phyloP scores from a whole-genome alignment of 257 asterid genomes.

The Schizonepeta tenuifolia region DNA sequence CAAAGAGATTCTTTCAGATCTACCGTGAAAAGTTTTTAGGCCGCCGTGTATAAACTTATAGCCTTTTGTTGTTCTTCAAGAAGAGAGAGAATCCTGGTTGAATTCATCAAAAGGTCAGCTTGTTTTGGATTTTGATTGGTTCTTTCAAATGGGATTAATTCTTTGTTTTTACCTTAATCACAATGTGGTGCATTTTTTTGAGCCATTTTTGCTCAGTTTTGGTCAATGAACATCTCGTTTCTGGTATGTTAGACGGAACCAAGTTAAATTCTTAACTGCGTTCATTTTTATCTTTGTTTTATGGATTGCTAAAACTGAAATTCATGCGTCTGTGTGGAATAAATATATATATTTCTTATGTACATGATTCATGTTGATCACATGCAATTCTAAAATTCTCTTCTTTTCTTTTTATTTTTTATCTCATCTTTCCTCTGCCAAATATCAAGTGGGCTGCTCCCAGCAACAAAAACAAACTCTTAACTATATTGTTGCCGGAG shows the following conservation, averaged over 20 bases:
- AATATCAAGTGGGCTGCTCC: no score
- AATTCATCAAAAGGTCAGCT: slow-evolving; percentile 39
- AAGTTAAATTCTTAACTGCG: no score
- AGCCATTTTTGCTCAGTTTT: slow-evolving; percentile 3
- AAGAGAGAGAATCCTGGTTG: slow-evolving; percentile 9
- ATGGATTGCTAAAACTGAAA: no score
- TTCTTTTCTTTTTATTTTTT: no score
- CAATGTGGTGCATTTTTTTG: slow-evolving; percentile 12
- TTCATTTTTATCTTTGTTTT: no score
- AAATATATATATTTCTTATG: not conserved
- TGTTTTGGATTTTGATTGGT: slow-evolving; percentile 19
- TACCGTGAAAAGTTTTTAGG: slow-evolving; percentile 41
- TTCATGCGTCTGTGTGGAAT: no score
- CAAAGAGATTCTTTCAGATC: slow-evolving; percentile 52
- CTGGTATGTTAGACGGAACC: not conserved
- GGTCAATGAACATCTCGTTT: slow-evolving; percentile 2
- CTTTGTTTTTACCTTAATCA: not conserved
- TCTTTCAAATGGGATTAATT: slow-evolving; percentile 16
- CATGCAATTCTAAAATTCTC: not conserved
- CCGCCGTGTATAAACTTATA: slow-evolving; percentile 21
- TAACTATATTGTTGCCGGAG: no score
- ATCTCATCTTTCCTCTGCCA: not conserved
- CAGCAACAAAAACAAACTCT: no score
- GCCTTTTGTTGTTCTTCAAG: slow-evolving; percentile 33
- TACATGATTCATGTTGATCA: slow-evolving; percentile 19